A percentile compares a stretch with the other conserved stretches of the same genome.
phyloP scores from a whole-genome alignment of 1,284 basidiomycete genomes.

The Pseudozyma pruni region DNA sequence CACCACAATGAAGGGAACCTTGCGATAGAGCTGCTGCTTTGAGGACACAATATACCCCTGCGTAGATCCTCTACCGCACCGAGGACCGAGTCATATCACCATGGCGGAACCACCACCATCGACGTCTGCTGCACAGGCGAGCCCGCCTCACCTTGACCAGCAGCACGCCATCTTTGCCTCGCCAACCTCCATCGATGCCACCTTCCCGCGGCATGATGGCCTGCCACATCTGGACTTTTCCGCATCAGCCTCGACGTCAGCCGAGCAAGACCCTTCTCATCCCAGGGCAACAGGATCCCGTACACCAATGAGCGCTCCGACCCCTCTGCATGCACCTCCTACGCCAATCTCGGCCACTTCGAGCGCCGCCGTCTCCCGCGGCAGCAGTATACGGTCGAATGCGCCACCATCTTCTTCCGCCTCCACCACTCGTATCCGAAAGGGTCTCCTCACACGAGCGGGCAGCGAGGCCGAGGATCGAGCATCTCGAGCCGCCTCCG shows the following conservation, averaged over 20 bases:
- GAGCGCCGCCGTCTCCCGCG: slow-evolving; percentile 38
- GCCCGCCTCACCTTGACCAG: neutral
- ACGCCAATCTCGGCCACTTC: slow-evolving; percentile 20
- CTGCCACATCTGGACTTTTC: neutral
- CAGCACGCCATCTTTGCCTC: slow-evolving; percentile 18
- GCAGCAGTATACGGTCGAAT: slow-evolving; percentile 37
- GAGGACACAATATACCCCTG: no score
- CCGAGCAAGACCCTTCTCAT: slow-evolving; percentile 13
- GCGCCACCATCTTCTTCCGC: slow-evolving; percentile 39
- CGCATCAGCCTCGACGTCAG: neutral
- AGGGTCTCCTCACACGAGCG: slow-evolving; percentile 42
- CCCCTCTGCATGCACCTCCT: slow-evolving; percentile 23
- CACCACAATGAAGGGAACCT: no score
- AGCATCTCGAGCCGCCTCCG: slow-evolving; percentile 13
- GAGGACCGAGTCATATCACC: neutral
- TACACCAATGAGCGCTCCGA: slow-evolving; percentile 37
- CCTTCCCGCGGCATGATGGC: slow-evolving; percentile 5
- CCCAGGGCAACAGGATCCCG: slow-evolving; percentile 13
- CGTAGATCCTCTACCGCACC: neutral
- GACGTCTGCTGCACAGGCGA: neutral
- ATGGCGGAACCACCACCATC: slow-evolving; percentile 21
- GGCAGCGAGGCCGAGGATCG: slow-evolving; percentile 49
- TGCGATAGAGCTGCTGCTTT: no score
- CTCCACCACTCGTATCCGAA: slow-evolving; percentile 40
- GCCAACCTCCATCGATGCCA: slow-evolving; percentile 22